phyloP scores from a whole-genome alignment of 495 filamentous ascomycete species.

The Astrothelium subdiscretum region DNA sequence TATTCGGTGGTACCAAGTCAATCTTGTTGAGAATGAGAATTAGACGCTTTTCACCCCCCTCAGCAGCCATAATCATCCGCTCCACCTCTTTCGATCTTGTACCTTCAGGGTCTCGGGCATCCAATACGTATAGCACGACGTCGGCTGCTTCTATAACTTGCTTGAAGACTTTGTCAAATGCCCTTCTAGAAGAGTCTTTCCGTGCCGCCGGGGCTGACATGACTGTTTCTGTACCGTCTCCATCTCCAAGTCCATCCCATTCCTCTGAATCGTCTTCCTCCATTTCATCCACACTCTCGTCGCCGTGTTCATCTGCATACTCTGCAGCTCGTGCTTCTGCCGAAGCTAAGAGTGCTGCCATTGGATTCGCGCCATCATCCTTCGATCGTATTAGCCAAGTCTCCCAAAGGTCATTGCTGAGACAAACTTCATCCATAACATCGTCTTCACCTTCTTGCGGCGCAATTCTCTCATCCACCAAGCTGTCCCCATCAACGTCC shows the following conservation, averaged over 20 bases:
- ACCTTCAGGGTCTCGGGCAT: slow-evolving; percentile 84
- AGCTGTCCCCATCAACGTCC: slow-evolving; percentile 28
- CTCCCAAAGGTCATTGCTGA: background rate
- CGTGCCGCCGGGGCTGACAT: slow-evolving; percentile 25
- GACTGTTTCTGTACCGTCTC: slow-evolving; percentile 16
- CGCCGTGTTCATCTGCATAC: slow-evolving; percentile 50
- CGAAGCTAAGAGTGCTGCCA: slow-evolving; percentile 88
- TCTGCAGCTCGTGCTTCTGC: slow-evolving; percentile 74
- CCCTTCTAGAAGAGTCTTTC: slow-evolving; percentile 67
- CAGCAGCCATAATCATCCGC: slow-evolving; percentile 70
- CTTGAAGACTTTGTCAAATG: slow-evolving; percentile 95
- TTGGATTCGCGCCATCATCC: slow-evolving; percentile 59
- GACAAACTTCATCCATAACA: slow-evolving; percentile 22
- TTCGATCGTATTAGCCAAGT: slow-evolving; percentile 33
- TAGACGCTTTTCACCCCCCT: slow-evolving; percentile 70
- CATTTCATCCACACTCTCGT: slow-evolving; percentile 35
- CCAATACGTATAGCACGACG: slow-evolving; percentile 87
- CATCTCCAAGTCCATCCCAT: slow-evolving; percentile 26
- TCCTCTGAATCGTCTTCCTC: slow-evolving; percentile 38
- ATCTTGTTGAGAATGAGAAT: slow-evolving; percentile 97
- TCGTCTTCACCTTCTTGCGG: slow-evolving; percentile 38
- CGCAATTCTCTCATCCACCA: slow-evolving; percentile 22
- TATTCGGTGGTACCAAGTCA: slow-evolving; percentile 72
- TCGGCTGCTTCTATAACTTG: slow-evolving; percentile 80
- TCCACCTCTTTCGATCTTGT: slow-evolving; percentile 87